These are phyloP conservation scores for Apiospora arundinis DNA, from an alignment of 2,329 filamentous ascomycete species.

Conservation along the genomic window DNA sequence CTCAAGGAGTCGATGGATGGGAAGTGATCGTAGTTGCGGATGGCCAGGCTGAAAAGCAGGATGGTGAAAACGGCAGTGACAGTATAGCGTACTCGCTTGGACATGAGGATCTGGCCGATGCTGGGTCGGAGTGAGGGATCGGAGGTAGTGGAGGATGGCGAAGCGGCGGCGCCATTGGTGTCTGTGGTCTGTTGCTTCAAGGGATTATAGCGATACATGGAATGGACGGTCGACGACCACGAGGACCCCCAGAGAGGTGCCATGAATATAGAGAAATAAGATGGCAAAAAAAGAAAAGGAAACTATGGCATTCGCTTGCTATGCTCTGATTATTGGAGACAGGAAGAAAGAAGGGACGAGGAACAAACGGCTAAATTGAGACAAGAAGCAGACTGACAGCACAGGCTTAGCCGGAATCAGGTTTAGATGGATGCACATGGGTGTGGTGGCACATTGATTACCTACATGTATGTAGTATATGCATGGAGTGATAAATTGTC, in stretches of 20 bases:
- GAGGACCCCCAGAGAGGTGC: slow-evolving; percentile 39
- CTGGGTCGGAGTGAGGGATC: slow-evolving; percentile 40
- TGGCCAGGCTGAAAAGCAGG: slow-evolving; percentile 37
- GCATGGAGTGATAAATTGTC: too few species aligned
- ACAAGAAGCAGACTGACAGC: too few species aligned
- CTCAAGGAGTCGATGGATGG: slow-evolving; percentile 37
- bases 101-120: slow-evolving; percentile 43
- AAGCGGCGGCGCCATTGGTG: slow-evolving; percentile 24
- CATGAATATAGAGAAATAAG: slow-evolving; percentile 29
- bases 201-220: slow-evolving; percentile 35
- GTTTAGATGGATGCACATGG: too few species aligned
- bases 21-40: slow-evolving; percentile 39
- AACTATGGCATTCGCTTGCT: background rate
- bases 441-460: too few species aligned
- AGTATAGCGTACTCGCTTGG: slow-evolving; percentile 42
- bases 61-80: slow-evolving; percentile 33
- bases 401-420: too few species aligned
- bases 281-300: background rate
- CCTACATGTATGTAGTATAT: too few species aligned
- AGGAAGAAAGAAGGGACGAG: background rate
- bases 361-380: background rate
- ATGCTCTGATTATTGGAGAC: background rate
- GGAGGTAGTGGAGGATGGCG: slow-evolving; percentile 32
- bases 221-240: slow-evolving; percentile 38
- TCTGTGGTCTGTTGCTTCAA: slow-evolving; percentile 31